Base-by-base conservation (phyloP, 306 rosid genomes). In the Vachellia collinsii region DNA sequence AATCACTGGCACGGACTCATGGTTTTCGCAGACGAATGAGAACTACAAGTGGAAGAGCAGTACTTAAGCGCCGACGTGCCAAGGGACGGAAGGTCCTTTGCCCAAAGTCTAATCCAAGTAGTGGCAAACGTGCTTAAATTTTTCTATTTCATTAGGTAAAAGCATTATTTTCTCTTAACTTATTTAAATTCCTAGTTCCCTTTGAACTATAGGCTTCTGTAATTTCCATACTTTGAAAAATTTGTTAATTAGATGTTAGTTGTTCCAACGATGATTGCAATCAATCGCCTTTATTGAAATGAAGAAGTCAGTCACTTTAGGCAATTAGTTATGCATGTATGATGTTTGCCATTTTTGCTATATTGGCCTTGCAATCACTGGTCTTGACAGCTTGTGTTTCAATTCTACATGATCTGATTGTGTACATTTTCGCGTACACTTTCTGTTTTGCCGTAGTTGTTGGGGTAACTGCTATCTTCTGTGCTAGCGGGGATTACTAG, bases 71-170 rank as follows among this genome's bases (percentile, higher is more conserved):
- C 11, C 80, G 99, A 22, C 94, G 97, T 22, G 97, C 97, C 65
- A 96, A 93, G 92, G 99, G 98, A 11, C 87, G 99, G 36, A 96
- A 86, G 87, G 50, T 93, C 73, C 97, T 92, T 64, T 96, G 99
- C 93, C 88, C 98, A 4, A 96, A 96, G 83, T 77, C 94, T 38
- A 79, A 96, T 50, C 89, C 97, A 71, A 89, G 77, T 50, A 91
- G 94, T 34, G 99, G 98, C 65, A 91, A 90, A 81, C 79, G 86
- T 7, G 77, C 88, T 41, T 87, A 85, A 74, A 47, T 61, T 59
- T 8, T 77, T 48, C 76, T 48, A 54, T 78, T 71, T 76, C 6
- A 71, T 61, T 73, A 67, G 80, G 81, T 78, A 79, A 71, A 46
- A 80, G 38, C 36, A n/a, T 73, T 77, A 11, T 22, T 64, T 80